Conservation (phyloP, 208 protist species). For the Trypanosoma conorhini region DNA sequence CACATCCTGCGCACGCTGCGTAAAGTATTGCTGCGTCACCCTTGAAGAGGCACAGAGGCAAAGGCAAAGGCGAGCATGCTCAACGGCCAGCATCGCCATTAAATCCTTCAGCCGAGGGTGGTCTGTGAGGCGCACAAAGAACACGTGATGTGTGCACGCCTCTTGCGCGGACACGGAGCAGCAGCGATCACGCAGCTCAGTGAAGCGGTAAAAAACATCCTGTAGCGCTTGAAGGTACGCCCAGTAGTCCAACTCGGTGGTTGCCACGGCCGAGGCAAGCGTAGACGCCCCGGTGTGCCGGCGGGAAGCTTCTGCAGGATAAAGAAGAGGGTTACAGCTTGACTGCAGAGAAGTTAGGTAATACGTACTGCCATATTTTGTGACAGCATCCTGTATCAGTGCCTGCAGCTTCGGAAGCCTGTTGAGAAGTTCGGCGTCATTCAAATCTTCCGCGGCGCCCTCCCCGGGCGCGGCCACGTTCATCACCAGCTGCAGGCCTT, state of each 20-base stretch:
- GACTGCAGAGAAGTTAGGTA: constrained; percentile 30
- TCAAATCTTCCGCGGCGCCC: neutral
- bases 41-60: constrained; percentile 62
- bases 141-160: constrained; percentile 34
- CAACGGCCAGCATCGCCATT: constrained; percentile 49
- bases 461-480: constrained; percentile 27
- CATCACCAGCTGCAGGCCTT: constrained; percentile 38
- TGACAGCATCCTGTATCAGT: constrained; percentile 13
- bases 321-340: constrained; percentile 20
- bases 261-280: neutral
- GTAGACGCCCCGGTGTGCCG: neutral
- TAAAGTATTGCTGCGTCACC: constrained; percentile 59
- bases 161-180: neutral
- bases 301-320: neutral
- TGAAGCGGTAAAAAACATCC: constrained; percentile 27
- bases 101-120: constrained; percentile 61
- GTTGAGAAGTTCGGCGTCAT: constrained; percentile 12
- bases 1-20: constrained; percentile 22
- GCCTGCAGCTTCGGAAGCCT: constrained; percentile 28
- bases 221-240: constrained; percentile 27
- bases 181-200: constrained; percentile 25
- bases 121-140: constrained; percentile 44
- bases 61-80: constrained; percentile 51
- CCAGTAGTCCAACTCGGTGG: constrained; percentile 23
- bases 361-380: constrained; percentile 37